Evolutionary conservation across 768 basidiomycete genomes (phyloP).

Genomic region (Gloeostereum incarnatum): DNA sequence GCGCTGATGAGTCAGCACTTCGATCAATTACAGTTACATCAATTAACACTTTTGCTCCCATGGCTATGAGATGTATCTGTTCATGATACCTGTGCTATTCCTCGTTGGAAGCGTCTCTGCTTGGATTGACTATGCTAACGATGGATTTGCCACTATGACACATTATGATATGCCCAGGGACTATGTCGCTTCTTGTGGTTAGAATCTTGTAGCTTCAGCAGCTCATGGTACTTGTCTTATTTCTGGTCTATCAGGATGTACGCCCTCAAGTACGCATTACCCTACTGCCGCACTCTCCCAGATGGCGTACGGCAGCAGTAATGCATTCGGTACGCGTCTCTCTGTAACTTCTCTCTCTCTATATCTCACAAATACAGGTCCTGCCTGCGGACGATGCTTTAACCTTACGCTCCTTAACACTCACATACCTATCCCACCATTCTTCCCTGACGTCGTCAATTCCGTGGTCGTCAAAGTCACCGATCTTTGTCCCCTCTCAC

Average conservation of each 20-base stretch:
- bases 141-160: slow-evolving; percentile 70
- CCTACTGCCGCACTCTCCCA: slow-evolving; percentile 77
- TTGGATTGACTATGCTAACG: slow-evolving; percentile 59
- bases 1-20: too few species aligned
- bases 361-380: too few species aligned
- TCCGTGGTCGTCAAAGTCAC: slow-evolving; percentile 71
- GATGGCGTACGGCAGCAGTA: slow-evolving; percentile 70
- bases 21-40: too few species aligned
- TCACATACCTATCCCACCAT: slow-evolving; percentile 57
- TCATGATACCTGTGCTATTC: too few species aligned
- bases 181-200: slow-evolving; percentile 69
- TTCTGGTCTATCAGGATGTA: slow-evolving; percentile 87
- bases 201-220: too few species aligned
- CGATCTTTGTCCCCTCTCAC: slow-evolving; percentile 64
- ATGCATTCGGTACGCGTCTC: slow-evolving; percentile 39
- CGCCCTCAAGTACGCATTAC: slow-evolving; percentile 49
- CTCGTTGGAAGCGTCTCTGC: too few species aligned
- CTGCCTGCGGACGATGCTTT: slow-evolving; percentile 73
- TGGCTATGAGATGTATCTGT: too few species aligned
- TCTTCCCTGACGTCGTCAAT: slow-evolving; percentile 50
- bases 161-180: slow-evolving; percentile 52
- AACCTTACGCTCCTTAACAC: slow-evolving; percentile 67
- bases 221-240: too few species aligned
- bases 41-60: too few species aligned
- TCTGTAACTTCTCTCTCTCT: slow-evolving; percentile 2